phyloP scores from a whole-genome alignment of 1,284 basidiomycete genomes.

The Apiotrichum veenhuisii region DNA sequence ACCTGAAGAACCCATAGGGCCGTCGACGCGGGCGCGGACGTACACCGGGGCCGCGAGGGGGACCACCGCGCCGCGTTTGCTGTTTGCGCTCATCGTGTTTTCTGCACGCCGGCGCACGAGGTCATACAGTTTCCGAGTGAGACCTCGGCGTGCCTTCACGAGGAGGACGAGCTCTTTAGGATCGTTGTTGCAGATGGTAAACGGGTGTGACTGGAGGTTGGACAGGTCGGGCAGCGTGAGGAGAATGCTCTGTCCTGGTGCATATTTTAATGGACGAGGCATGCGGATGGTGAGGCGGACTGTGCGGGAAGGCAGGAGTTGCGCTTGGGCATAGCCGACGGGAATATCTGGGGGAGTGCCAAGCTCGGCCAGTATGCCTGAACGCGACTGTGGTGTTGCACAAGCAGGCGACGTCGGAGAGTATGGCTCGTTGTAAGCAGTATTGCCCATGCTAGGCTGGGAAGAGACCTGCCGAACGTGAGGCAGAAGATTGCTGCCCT shows the following conservation, averaged over 20 bases:
- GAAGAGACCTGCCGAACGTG: too few species aligned
- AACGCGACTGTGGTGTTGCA: background rate
- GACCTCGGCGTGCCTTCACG: constrained; percentile 70
- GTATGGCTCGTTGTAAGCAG: background rate
- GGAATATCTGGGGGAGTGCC: constrained; percentile 33
- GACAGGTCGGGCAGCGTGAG: constrained; percentile 69
- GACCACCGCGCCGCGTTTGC: constrained; percentile 24
- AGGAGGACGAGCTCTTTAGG: constrained; percentile 66
- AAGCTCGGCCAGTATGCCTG: background rate
- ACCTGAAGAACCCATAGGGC: constrained; percentile 71
- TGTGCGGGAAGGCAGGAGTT: constrained; percentile 72
- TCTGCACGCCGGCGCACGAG: constrained; percentile 48
- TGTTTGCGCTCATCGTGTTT: constrained; percentile 10
- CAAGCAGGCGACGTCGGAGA: background rate
- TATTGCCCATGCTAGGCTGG: too few species aligned
- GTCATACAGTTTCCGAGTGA: constrained; percentile 72
- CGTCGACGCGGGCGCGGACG: constrained; percentile 66
- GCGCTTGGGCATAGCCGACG: constrained; percentile 63
- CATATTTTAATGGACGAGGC: constrained; percentile 62
- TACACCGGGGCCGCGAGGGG: constrained; percentile 25
- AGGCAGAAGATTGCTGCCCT: background rate
- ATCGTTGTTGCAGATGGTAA: constrained; percentile 69
- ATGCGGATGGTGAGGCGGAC: constrained; percentile 68
- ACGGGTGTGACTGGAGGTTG: constrained; percentile 69
- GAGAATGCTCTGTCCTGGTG: constrained; percentile 62